Evolutionary conservation across 768 basidiomycete species (phyloP).

Genomic region (Naganishia randhawae): DNA sequence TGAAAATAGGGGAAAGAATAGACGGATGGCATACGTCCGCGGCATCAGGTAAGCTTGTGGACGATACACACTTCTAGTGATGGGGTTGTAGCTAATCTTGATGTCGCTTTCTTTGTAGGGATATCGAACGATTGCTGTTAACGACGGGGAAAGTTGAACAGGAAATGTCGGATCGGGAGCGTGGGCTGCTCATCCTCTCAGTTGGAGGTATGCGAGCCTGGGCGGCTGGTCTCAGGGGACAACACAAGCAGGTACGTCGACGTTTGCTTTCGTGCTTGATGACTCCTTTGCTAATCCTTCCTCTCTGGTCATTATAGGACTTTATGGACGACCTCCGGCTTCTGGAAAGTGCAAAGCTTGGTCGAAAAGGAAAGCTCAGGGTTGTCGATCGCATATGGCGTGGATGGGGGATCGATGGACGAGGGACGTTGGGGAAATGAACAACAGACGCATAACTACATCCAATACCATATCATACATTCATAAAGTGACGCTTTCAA

Average conservation of each 20-base stretch:
- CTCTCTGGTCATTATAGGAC: constrained; percentile 52
- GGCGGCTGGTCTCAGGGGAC: constrained; percentile 42
- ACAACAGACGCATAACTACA: too few species aligned
- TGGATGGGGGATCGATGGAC: constrained; percentile 62
- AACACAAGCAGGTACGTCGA: constrained; percentile 31
- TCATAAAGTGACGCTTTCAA: not conserved
- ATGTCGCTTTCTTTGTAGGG: constrained; percentile 28
- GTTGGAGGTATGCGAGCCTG: constrained; percentile 45
- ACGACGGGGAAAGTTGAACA: constrained; percentile 40
- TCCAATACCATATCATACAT: not conserved
- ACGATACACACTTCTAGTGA: not conserved
- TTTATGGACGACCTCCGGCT: constrained; percentile 82
- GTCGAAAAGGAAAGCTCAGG: constrained; percentile 66
- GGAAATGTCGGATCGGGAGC: constrained; percentile 44
- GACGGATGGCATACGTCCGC: constrained; percentile 61
- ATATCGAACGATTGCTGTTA: constrained; percentile 44
- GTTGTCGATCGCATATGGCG: constrained; percentile 86
- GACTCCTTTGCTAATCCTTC: not conserved
- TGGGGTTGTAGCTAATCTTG: not conserved
- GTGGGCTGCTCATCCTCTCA: constrained; percentile 46
- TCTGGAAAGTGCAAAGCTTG: constrained; percentile 70
- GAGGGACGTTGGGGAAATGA: constrained; percentile 10
- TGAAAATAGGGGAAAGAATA: constrained; percentile 54
- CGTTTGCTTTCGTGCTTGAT: not conserved
- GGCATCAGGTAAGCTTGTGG: constrained; percentile 60